These are phyloP conservation scores for Yarrowia deformans DNA, from an alignment of 805 yeast genomes.

Conservation along the genomic window DNA sequence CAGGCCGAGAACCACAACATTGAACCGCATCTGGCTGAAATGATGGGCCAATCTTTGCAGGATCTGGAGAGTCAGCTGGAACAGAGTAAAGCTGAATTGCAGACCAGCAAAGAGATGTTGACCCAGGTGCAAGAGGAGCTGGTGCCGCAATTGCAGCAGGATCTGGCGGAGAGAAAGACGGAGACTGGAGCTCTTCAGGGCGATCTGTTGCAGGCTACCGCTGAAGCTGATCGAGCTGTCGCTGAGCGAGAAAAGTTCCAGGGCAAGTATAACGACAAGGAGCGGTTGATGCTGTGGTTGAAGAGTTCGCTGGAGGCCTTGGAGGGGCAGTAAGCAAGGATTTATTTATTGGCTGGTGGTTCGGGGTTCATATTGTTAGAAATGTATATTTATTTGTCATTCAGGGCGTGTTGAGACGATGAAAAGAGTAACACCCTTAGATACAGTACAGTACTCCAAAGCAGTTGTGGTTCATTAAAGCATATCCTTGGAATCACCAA, in stretches of 20 bases:
- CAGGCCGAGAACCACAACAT: conserved; percentile 7
- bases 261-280: conserved; percentile 36
- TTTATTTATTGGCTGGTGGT: too few relatives aligned
- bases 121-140: conserved; percentile 7
- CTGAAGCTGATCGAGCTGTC: conserved; percentile 29
- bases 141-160: conserved; percentile 18
- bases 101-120: conserved; percentile 18
- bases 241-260: conserved; percentile 36
- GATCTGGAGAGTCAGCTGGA: conserved; percentile 6
- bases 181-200: conserved; percentile 29
- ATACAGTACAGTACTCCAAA: too few relatives aligned
- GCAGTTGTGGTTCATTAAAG: too few relatives aligned
- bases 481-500: too few relatives aligned
- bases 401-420: too few relatives aligned
- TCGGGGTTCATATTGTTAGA: too few relatives aligned
- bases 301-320: background rate
- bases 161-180: background rate
- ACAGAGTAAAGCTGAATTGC: background rate
- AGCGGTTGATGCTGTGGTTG: conserved; percentile 22
- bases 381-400: too few relatives aligned
- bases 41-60: conserved; percentile 23
- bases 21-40: background rate
- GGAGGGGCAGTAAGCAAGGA: background rate
- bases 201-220: conserved; percentile 12
- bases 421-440: too few relatives aligned